A percentile compares a stretch with the other conserved stretches of the same genome.
These are phyloP conservation scores for Termitomyces eurrhizus DNA, from an alignment of 768 basidiomycete species.

Conservation along the genomic window DNA sequence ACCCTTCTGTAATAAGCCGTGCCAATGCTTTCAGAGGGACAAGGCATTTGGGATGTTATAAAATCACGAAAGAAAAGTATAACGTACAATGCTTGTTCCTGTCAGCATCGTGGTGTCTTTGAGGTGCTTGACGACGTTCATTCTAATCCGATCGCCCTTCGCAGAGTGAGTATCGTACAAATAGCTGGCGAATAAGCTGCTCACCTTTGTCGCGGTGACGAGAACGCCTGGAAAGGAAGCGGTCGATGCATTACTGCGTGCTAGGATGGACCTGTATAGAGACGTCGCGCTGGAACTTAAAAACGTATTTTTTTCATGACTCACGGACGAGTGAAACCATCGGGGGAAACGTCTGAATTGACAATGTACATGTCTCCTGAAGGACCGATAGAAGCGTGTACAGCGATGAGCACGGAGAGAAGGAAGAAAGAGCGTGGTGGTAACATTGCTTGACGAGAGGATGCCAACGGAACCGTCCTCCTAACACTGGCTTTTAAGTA, in stretches of 20 bases:
- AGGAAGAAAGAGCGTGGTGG: not conserved
- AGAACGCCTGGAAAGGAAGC: constrained; percentile 1
- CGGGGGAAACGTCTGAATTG: not conserved
- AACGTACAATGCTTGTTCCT: constrained; percentile 3
- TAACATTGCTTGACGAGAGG: not conserved
- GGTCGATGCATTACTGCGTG: not conserved
- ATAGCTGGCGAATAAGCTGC: too few relatives aligned
- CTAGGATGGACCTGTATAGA: not conserved
- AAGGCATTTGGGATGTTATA: too few relatives aligned
- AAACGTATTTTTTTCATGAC: not conserved
- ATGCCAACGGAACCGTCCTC: not conserved
- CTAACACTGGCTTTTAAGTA: not conserved
- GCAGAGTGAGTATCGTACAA: not conserved
- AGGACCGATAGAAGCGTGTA: not conserved
- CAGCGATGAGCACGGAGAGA: not conserved
- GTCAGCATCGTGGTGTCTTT: constrained; percentile 5
- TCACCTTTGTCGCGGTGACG: not conserved
- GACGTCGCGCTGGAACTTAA: not conserved
- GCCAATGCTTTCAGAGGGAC: constrained; percentile 3
- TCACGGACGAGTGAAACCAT: constrained; percentile 2
- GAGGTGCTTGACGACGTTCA: constrained; percentile 2
- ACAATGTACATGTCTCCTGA: constrained; percentile 1
- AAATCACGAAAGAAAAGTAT: not conserved
- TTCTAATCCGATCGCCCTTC: not conserved
- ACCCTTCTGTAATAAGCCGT: constrained; percentile 1